Evolutionary conservation across 768 basidiomycete genomes (phyloP), one percentile per base, ranked within the genome.

Genomic region (Lactifluus hygrophoroides): DNA sequence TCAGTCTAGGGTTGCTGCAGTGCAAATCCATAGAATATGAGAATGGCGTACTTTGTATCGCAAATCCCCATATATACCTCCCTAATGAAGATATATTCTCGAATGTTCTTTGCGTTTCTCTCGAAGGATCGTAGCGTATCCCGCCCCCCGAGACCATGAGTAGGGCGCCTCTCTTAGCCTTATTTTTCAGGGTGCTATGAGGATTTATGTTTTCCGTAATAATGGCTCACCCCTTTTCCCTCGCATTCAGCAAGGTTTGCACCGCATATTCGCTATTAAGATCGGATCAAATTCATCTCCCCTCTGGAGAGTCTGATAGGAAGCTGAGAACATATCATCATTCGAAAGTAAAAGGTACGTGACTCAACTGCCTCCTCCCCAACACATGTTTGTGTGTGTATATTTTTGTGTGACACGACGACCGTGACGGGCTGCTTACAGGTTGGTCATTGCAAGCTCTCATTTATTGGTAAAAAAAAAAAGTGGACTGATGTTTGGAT

Each of bases 91-190:
- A 17, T 23, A n/a, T 10, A 34, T 49, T 49, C 52, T 23, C 32
- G 58, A 59, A 59, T 44, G 47, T 54, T 54, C 58, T 59, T 17
- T 37, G 9, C 14, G 2, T 13, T 42, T 54, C 54, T 46, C 21
- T 49, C 16, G 56, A 54, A n/a, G 34, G 30, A 10, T 27, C n/a
- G n/a, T n/a, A n/a, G n/a, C n/a, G n/a, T n/a, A n/a, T 46, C 48
- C 37, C 13, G 45, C 25, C 38, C 47, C 43, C 47, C 47, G 34
- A 16, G 34, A 14, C 43, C n/a, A 8, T 27, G 10, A 6, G 14
- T 23, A 30, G 45, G 45, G 49, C 54, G 59, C 54, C 54, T 37
- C 37, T 32, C 42, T 27, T 38, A 13, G 13, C 21, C 14, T 32
- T 13, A 43, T 32, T 53, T 25, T 58, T 45, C 17, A 42, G 52